Conservation (phyloP, 2,329 filamentous ascomycete genomes). For the Coniochaeta sp. region DNA sequence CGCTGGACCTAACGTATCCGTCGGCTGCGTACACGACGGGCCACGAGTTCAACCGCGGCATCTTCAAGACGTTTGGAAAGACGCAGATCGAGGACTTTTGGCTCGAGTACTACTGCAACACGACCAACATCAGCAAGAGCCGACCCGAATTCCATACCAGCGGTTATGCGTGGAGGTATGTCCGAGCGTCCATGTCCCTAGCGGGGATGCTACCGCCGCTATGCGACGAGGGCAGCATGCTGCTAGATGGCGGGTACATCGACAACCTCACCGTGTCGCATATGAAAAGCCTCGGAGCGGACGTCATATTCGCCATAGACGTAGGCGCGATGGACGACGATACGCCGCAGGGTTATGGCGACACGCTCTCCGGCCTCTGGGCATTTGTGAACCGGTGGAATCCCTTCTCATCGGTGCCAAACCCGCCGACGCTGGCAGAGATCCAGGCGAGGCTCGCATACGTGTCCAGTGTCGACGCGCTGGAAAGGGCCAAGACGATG, state of each 20-base stretch:
- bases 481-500: slow-evolving; percentile 87
- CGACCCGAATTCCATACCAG: slow-evolving; percentile 89
- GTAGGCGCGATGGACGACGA: slow-evolving; percentile 90
- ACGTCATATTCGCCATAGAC: slow-evolving; percentile 92
- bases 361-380: slow-evolving; percentile 93
- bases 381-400: slow-evolving; percentile 95
- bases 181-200: slow-evolving; percentile 92
- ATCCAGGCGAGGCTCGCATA: slow-evolving; percentile 94
- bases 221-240: slow-evolving; percentile 94
- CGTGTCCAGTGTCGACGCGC: slow-evolving; percentile 86
- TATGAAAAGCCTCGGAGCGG: slow-evolving; percentile 90
- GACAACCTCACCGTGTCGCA: slow-evolving; percentile 96
- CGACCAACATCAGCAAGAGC: slow-evolving; percentile 95
- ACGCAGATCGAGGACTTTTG: slow-evolving; percentile 98
- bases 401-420: slow-evolving; percentile 79
- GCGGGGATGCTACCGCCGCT: slow-evolving; percentile 87
- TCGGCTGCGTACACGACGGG: slow-evolving; percentile 96
- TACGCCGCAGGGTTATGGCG: slow-evolving; percentile 85
- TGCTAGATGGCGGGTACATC: slow-evolving; percentile 92
- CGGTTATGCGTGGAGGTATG: slow-evolving; percentile 96
- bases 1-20: slow-evolving; percentile 90
- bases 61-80: slow-evolving; percentile 97
- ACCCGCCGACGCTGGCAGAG: slow-evolving; percentile 89
- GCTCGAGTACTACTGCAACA: slow-evolving; percentile 99
- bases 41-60: slow-evolving; percentile 97